Percentiles rank a stretch among this genome's conserved stretches.
Evolutionary conservation across 768 basidiomycete genomes (phyloP).

Genomic region (Pulveroboletus sp.): DNA sequence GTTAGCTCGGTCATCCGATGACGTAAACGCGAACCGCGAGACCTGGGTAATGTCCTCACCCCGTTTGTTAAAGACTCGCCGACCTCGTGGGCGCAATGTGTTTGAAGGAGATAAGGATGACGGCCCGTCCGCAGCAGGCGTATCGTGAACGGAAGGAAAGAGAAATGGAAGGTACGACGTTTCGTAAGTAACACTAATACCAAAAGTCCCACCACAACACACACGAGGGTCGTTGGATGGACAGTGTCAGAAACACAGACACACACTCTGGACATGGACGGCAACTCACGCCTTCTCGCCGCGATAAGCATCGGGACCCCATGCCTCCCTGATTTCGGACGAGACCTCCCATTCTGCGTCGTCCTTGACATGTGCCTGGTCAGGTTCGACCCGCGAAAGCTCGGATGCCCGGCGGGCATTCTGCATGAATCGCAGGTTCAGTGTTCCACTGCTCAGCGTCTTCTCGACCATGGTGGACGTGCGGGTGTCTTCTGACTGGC

Average conservation of each 20-base stretch:
- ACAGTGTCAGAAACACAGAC: constrained; percentile 15
- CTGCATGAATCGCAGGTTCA: constrained; percentile 70
- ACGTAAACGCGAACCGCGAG: constrained; percentile 15
- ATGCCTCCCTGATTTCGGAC: constrained; percentile 47
- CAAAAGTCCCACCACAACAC: too few relatives aligned
- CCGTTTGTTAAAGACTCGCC: constrained; percentile 47
- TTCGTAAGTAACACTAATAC: constrained; percentile 44
- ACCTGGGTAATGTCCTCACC: constrained; percentile 45
- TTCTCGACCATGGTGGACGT: constrained; percentile 39
- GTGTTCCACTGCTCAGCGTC: constrained; percentile 57
- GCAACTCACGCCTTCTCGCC: constrained; percentile 25
- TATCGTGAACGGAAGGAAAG: constrained; percentile 38
- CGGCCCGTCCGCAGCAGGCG: constrained; percentile 17
- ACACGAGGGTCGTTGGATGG: constrained; percentile 6
- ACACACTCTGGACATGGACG: constrained; percentile 5
- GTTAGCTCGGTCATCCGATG: constrained; percentile 15
- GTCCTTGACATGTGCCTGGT: constrained; percentile 53
- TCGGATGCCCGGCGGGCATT: constrained; percentile 59
- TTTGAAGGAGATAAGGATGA: constrained; percentile 20
- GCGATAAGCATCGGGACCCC: constrained; percentile 34
- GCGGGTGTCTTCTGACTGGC: too few relatives aligned
- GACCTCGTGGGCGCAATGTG: constrained; percentile 38
- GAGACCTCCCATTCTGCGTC: constrained; percentile 64
- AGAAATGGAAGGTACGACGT: constrained; percentile 64
- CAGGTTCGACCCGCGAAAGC: constrained; percentile 43